Conservation (phyloP, 805 yeast species). For the Saccharomycopsis olivae region DNA sequence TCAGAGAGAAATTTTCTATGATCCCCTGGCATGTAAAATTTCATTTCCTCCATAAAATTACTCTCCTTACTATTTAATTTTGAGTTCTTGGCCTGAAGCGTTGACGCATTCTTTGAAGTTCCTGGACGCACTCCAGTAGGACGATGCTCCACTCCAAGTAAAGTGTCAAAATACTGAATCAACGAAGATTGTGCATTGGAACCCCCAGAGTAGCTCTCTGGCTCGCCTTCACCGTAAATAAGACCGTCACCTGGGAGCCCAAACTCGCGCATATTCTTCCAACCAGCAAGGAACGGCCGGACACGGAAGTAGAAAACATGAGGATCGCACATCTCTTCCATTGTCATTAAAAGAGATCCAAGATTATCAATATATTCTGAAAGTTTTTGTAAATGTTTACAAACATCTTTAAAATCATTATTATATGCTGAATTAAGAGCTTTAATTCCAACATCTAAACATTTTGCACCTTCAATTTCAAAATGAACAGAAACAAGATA, state of each 20-base stretch:
- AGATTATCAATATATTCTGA: conserved; percentile 70
- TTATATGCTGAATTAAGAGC: conserved; percentile 49
- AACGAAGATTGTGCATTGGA: conserved; percentile 89
- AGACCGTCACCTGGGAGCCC: conserved; percentile 73
- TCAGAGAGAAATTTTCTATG: conserved; percentile 67
- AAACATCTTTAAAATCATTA: conserved; percentile 32
- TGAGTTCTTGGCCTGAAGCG: conserved; percentile 9
- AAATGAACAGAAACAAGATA: conserved; percentile 80
- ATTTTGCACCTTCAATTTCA: conserved; percentile 70
- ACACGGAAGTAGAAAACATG: conserved; percentile 79
- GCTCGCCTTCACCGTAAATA: conserved; percentile 39
- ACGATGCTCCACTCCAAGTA: conserved; percentile 65
- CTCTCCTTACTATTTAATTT: conserved; percentile 26
- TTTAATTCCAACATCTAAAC: conserved; percentile 55
- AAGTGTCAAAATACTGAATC: conserved; percentile 75
- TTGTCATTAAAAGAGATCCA: conserved; percentile 61
- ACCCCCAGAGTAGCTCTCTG: conserved; percentile 51
- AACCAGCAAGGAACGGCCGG: conserved; percentile 87
- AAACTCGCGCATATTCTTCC: conserved; percentile 83
- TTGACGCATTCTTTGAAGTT: conserved; percentile 4
- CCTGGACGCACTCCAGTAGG: conserved; percentile 56
- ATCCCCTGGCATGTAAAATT: conserved; percentile 79
- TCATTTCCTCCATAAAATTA: conserved; percentile 72
- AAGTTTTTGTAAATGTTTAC: conserved; percentile 42
- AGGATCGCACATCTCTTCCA: conserved; percentile 95